Evolutionary conservation across 371 early-diverging fungal species (phyloP).

Genomic region (Mucor saturninus): DNA sequence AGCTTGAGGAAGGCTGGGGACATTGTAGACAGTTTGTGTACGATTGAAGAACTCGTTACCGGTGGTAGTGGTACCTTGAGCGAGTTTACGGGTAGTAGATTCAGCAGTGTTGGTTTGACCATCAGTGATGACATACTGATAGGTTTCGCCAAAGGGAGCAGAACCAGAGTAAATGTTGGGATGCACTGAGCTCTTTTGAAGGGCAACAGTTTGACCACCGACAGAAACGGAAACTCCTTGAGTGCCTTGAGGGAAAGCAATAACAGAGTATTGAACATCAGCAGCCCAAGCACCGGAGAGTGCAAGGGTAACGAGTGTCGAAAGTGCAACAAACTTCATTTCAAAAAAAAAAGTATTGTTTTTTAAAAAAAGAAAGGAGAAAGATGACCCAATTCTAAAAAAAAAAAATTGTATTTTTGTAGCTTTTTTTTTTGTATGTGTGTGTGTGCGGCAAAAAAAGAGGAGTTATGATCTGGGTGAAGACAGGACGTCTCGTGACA

Average conservation of each 20-base stretch:
- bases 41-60: slow-evolving; percentile 64
- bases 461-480: slow-evolving; percentile 11
- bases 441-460: neutral
- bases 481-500: slow-evolving; percentile 18
- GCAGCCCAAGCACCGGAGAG: slow-evolving; percentile 26
- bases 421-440: slow-evolving; percentile 5
- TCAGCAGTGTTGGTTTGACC: slow-evolving; percentile 28
- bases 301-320: slow-evolving; percentile 15
- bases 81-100: slow-evolving; percentile 38
- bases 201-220: slow-evolving; percentile 32
- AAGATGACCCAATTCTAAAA: slow-evolving; percentile 2
- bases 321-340: slow-evolving; percentile 23
- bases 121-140: slow-evolving; percentile 41
- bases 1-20: slow-evolving; percentile 60
- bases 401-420: neutral
- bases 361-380: slow-evolving; percentile 4
- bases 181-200: slow-evolving; percentile 28
- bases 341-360: neutral
- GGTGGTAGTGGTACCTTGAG: slow-evolving; percentile 40
- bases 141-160: slow-evolving; percentile 42
- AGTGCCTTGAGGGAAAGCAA: slow-evolving; percentile 44
- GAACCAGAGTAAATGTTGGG: slow-evolving; percentile 44
- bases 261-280: slow-evolving; percentile 46
- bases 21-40: slow-evolving; percentile 38
- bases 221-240: slow-evolving; percentile 42